phyloP scores from a whole-genome alignment of 2,329 filamentous ascomycete genomes.

The Blastomyces silverae region DNA sequence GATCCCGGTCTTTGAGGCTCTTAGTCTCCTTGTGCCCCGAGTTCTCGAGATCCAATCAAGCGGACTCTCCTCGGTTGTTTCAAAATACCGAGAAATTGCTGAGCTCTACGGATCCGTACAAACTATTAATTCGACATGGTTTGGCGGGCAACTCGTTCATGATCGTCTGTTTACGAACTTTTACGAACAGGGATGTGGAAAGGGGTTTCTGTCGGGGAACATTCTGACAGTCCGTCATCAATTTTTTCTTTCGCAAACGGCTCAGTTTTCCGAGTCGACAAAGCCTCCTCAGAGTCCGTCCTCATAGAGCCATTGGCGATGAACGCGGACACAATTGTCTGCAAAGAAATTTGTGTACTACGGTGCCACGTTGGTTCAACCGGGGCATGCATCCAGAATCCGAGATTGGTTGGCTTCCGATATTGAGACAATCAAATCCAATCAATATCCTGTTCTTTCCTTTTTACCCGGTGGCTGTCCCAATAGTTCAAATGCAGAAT shows the following conservation, averaged over 20 bases:
- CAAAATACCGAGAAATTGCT: neutral
- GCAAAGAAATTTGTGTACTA: neutral
- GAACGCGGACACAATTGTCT: neutral
- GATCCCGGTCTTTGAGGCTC: constrained; percentile 8
- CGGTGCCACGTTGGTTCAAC: constrained; percentile 1
- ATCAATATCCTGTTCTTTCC: neutral
- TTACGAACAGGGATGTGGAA: constrained; percentile 3
- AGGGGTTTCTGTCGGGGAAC: neutral
- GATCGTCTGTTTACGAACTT: neutral
- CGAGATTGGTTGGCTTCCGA: neutral
- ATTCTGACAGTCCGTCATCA: neutral
- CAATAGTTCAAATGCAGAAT: neutral
- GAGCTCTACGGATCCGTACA: neutral
- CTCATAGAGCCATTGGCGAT: neutral
- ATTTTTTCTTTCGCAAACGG: neutral
- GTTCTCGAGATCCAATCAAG: constrained; percentile 6
- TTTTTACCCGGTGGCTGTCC: neutral
- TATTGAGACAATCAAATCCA: neutral
- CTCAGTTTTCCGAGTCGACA: neutral
- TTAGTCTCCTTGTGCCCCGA: neutral
- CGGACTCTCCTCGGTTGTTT: neutral
- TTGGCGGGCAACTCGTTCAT: neutral
- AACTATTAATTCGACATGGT: neutral
- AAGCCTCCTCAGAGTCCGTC: too few relatives aligned
- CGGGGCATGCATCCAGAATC: neutral